Percentiles rank a stretch among this genome's conserved stretches.
These are phyloP conservation scores for Penicillium sp. DNA, from an alignment of 2,329 filamentous ascomycete genomes.

Conservation along the genomic window DNA sequence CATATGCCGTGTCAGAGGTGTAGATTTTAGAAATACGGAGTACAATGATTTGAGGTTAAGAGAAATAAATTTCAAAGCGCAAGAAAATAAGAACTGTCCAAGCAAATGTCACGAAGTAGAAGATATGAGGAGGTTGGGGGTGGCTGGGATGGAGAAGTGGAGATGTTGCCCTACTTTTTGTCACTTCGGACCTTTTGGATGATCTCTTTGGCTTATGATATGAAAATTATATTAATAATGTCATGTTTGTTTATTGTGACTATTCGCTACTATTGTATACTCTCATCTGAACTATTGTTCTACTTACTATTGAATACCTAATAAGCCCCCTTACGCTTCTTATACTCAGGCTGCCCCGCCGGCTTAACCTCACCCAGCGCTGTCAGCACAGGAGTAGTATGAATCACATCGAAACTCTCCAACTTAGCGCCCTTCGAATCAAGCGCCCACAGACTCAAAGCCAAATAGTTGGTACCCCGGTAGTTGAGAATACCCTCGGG, in stretches of 20 bases:
- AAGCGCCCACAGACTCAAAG: conserved; percentile 66
- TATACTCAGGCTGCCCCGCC: conserved; percentile 49
- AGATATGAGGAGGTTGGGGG: conserved; percentile 3
- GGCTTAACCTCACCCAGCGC: conserved; percentile 48
- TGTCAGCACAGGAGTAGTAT: conserved; percentile 52
- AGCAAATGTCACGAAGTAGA: not conserved
- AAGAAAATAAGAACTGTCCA: not conserved
- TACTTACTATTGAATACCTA: conserved; percentile 26
- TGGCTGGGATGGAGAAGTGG: conserved; percentile 11
- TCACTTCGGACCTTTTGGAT: not conserved
- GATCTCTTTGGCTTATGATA: not conserved
- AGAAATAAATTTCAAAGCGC: not conserved
- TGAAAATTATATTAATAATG: not conserved
- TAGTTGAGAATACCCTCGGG: conserved; percentile 73
- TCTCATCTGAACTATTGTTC: not conserved
- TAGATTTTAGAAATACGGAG: not conserved
- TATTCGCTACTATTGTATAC: too few species aligned
- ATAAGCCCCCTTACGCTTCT: conserved; percentile 51
- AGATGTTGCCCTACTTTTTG: not conserved
- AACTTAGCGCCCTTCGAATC: conserved; percentile 58
- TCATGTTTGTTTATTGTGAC: too few species aligned
- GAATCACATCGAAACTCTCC: conserved; percentile 51
- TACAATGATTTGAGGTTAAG: not conserved
- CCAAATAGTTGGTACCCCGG: conserved; percentile 66
- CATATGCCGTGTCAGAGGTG: not conserved